These are phyloP conservation scores for Pythium grandisporangium DNA, from an alignment of 352 stramenopile genomes.

Conservation along the genomic window DNA sequence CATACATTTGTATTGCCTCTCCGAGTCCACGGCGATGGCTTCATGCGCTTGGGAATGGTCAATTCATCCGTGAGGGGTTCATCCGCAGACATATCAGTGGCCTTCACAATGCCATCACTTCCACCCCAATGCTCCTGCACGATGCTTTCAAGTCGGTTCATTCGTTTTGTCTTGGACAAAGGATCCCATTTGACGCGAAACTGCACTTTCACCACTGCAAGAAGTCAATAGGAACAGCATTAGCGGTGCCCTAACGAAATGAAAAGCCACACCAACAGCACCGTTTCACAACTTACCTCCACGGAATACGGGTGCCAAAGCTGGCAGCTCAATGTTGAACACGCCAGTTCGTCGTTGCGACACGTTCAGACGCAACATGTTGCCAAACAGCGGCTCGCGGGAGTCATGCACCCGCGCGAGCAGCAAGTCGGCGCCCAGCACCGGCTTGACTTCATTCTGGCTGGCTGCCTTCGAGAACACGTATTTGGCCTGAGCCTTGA, in stretches of 20 bases:
- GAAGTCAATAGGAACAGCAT: no score
- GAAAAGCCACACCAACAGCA: no score
- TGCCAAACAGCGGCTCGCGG: constrained; percentile 44
- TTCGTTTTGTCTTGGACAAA: constrained; percentile 22
- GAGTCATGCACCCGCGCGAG: constrained; percentile 13
- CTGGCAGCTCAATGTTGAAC: constrained; percentile 40
- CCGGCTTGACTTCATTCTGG: constrained; percentile 3
- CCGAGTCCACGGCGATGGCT: constrained; percentile 14
- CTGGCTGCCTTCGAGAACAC: constrained; percentile 18
- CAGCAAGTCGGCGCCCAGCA: constrained; percentile 43
- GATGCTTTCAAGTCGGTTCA: constrained; percentile 29
- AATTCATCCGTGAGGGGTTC: constrained; percentile 16
- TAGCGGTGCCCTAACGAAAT: no score
- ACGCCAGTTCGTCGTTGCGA: constrained; percentile 31
- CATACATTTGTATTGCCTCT: constrained; percentile 11
- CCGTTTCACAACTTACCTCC: constrained; percentile 41
- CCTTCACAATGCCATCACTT: constrained; percentile 4
- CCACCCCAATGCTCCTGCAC: constrained; percentile 24
- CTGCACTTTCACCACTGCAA: constrained; percentile 44
- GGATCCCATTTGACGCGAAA: constrained; percentile 41
- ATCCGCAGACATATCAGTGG: constrained; percentile 9
- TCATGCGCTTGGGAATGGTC: constrained; percentile 25
- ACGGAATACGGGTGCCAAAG: constrained; percentile 27
- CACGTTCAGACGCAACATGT: constrained; percentile 46
- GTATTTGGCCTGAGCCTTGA: constrained; percentile 22